Base-by-base conservation (phyloP, 2,329 filamentous ascomycete species). In the Zymoseptoria brevis region DNA sequence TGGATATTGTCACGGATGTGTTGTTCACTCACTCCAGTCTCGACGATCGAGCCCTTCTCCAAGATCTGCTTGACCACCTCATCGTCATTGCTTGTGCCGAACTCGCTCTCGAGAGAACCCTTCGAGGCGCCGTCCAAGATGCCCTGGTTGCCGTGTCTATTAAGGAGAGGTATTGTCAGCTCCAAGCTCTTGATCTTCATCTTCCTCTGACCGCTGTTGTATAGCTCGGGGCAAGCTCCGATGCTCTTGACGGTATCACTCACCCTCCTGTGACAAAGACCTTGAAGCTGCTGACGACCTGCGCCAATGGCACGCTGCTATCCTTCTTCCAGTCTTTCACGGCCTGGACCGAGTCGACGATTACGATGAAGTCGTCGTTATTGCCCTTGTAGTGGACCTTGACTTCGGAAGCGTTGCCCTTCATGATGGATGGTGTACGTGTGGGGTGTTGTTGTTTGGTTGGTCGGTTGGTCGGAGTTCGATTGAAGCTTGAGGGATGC, bases 231-330 rank as follows among this genome's bases (percentile, higher is more conserved):
- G 11, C 19, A 19, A 19, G 50, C 50, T 22, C 24, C 50, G 19
- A 45, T 7, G 11, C 35, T 41, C 2, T 30, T 30, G 35, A 26
- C 48, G 9, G 22, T 50, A 9, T 19, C 21, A 64, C 88, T 78
- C 82, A 96, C 92, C 87, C 88, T 80, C 95, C 89, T 41, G 91
- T 96, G 50, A 88, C 79, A 71, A 96, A 96, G 71, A 99, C 81
- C 81, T 96, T 89, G 81, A 90, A 97, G 7, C 88, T 82, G 60
- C 87, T 90, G 58, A 97, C 83, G 58, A 99, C 92, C 70, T 96
- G 86, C 1, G 89, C 83, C 53, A 97, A 78, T 45, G 94, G 88
- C 29, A 94, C 79, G 29, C 83, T 86, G 72, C 84, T 86, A 79
- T 97, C 93, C 4, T 73, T 78, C 80, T 86, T 85, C 93, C 93